Conservation (phyloP, 208 protist genomes). For the Jaenimonas drosophilae region DNA sequence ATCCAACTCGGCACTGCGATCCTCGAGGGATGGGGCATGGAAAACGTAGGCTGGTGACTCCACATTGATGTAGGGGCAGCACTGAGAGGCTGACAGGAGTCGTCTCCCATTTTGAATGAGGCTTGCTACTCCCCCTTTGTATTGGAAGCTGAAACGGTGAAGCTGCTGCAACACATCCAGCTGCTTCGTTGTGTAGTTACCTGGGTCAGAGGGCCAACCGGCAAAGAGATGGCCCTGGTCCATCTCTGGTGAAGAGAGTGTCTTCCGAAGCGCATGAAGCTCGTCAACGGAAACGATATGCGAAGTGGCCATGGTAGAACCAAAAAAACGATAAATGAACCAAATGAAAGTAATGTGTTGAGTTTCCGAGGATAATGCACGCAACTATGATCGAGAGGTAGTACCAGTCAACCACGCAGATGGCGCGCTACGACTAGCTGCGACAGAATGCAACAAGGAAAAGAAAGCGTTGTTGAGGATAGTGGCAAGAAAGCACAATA, state of each 20-base stretch:
- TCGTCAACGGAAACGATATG: slow-evolving; percentile 9
- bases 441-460: no score
- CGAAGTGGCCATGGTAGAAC: no score
- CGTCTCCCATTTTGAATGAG: slow-evolving; percentile 71
- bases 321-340: no score
- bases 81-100: slow-evolving; percentile 38
- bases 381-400: no score
- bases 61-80: no score
- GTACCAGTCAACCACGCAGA: no score
- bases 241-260: slow-evolving; percentile 23
- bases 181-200: slow-evolving; percentile 31
- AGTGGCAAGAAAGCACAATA: no score
- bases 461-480: no score
- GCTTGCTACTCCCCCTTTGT: slow-evolving; percentile 64
- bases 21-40: slow-evolving; percentile 32
- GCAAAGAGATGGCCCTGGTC: slow-evolving; percentile 63
- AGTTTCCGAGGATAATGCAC: no score
- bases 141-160: slow-evolving; percentile 31
- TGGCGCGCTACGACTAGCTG: no score
- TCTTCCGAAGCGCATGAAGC: slow-evolving; percentile 40
- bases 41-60: slow-evolving; percentile 46
- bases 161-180: slow-evolving; percentile 35
- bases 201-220: slow-evolving; percentile 28
- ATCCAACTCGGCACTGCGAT: slow-evolving; percentile 19
- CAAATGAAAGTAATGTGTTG: no score